Percentiles rank a stretch among this genome's conserved stretches.
Conservation (phyloP, 2,329 filamentous ascomycete species). For the Scytalidium lignicola region DNA sequence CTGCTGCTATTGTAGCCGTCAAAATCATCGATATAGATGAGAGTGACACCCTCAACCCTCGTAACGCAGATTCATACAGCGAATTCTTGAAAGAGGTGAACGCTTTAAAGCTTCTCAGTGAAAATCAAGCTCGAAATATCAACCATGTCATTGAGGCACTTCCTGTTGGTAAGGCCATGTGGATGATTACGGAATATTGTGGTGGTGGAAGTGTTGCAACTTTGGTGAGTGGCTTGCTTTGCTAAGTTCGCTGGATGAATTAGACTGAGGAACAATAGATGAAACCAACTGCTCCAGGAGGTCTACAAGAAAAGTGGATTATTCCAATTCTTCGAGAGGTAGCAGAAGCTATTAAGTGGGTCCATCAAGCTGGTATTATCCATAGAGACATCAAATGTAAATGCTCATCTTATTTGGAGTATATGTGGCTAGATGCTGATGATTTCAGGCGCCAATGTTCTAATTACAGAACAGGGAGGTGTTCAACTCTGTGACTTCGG, state of each 20-base stretch:
- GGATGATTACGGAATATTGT: slow-evolving; percentile 85
- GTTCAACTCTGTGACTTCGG: slow-evolving; percentile 85
- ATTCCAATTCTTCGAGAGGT: slow-evolving; percentile 63
- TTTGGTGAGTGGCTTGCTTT: slow-evolving; percentile 44
- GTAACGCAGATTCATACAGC: slow-evolving; percentile 60
- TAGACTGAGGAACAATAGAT: slow-evolving; percentile 32
- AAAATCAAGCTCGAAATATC: slow-evolving; percentile 71
- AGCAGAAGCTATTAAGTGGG: slow-evolving; percentile 61
- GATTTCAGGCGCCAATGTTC: slow-evolving; percentile 60
- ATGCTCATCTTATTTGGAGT: slow-evolving; percentile 5
- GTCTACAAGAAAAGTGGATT: slow-evolving; percentile 66
- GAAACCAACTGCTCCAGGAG: slow-evolving; percentile 60
- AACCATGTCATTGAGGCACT: slow-evolving; percentile 77
- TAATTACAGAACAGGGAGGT: slow-evolving; percentile 69
- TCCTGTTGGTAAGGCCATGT: slow-evolving; percentile 72
- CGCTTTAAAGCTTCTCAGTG: slow-evolving; percentile 66
- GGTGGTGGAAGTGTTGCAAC: slow-evolving; percentile 78
- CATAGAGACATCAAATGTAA: slow-evolving; percentile 66
- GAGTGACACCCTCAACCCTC: slow-evolving; percentile 62
- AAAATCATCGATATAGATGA: slow-evolving; percentile 85
- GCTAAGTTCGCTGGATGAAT: slow-evolving; percentile 28
- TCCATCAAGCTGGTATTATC: slow-evolving; percentile 64
- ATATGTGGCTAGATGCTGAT: slow-evolving; percentile 1
- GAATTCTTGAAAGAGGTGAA: slow-evolving; percentile 66
- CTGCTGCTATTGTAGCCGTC: slow-evolving; percentile 57